A percentile compares a stretch with the other conserved stretches of the same genome.
Evolutionary conservation across 1,284 basidiomycete species (phyloP).

Genomic region (Bjerkandera adusta): DNA sequence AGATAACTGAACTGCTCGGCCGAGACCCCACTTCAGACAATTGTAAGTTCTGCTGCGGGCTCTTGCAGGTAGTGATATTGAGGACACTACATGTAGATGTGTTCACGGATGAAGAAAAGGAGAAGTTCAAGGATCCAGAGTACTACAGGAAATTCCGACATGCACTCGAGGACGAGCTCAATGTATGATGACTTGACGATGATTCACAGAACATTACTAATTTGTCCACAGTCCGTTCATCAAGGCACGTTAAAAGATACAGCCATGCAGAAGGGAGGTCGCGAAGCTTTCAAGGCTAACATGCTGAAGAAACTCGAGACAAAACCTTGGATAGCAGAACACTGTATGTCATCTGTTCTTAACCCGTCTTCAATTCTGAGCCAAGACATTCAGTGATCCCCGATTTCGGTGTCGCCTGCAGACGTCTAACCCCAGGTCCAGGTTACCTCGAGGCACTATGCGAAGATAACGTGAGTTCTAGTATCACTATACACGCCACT

Average conservation of each 20-base stretch:
- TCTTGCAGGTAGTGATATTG: not conserved
- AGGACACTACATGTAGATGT: conserved; percentile 34
- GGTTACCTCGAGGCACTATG: conserved; percentile 65
- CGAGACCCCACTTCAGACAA: conserved; percentile 37
- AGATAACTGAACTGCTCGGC: conserved; percentile 37
- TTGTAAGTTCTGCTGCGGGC: conserved; percentile 38
- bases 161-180: conserved; percentile 51
- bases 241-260: conserved; percentile 43
- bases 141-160: conserved; percentile 51
- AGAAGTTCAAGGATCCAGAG: conserved; percentile 44
- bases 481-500: not conserved
- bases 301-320: conserved; percentile 53
- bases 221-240: conserved; percentile 40
- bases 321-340: conserved; percentile 60
- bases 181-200: conserved; percentile 45
- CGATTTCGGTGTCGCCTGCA: conserved; percentile 55
- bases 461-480: conserved; percentile 49
- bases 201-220: not conserved
- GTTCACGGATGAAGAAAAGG: conserved; percentile 55
- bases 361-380: not conserved
- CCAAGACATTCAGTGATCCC: conserved; percentile 45
- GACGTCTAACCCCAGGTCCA: conserved; percentile 62
- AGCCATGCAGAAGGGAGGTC: conserved; percentile 39
- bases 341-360: conserved; percentile 32
- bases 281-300: conserved; percentile 39